Conservation (phyloP, 495 filamentous ascomycete species). For the Aspergillus hancockii region DNA sequence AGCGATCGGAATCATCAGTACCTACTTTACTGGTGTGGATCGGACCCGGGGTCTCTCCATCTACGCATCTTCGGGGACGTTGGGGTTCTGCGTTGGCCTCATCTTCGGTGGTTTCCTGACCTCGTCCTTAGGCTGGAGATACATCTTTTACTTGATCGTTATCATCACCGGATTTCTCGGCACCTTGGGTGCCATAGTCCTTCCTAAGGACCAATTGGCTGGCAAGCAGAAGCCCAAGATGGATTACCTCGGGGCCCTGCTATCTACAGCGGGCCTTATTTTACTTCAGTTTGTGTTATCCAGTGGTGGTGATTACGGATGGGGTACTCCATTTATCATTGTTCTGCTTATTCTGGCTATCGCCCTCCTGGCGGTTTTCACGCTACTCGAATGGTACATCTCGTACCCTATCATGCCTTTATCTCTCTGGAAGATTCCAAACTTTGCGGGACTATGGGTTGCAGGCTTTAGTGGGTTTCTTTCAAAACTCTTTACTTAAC, state of each 20-base stretch:
- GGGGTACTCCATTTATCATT: constrained; percentile 48
- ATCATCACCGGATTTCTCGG: constrained; percentile 34
- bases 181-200: constrained; percentile 32
- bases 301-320: constrained; percentile 43
- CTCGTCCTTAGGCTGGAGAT: constrained; percentile 39
- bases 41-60: constrained; percentile 37
- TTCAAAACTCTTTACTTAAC: background rate
- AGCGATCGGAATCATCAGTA: constrained; percentile 41
- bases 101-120: constrained; percentile 41
- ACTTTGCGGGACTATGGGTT: constrained; percentile 40
- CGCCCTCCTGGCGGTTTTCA: constrained; percentile 40
- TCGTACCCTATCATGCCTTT: constrained; percentile 38
- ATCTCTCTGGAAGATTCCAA: constrained; percentile 36
- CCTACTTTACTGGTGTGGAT: constrained; percentile 38
- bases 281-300: constrained; percentile 42
- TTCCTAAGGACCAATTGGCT: constrained; percentile 28
- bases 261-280: constrained; percentile 37
- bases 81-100: constrained; percentile 39
- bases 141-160: constrained; percentile 38
- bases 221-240: constrained; percentile 25
- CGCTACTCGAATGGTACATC: constrained; percentile 34
- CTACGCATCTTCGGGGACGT: constrained; percentile 37
- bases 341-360: constrained; percentile 44
- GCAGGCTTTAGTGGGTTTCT: constrained; percentile 37
- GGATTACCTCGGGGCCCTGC: constrained; percentile 36